Evolutionary conservation across 2,329 filamentous ascomycete genomes (phyloP).

Genomic region (Xylaria sp.): DNA sequence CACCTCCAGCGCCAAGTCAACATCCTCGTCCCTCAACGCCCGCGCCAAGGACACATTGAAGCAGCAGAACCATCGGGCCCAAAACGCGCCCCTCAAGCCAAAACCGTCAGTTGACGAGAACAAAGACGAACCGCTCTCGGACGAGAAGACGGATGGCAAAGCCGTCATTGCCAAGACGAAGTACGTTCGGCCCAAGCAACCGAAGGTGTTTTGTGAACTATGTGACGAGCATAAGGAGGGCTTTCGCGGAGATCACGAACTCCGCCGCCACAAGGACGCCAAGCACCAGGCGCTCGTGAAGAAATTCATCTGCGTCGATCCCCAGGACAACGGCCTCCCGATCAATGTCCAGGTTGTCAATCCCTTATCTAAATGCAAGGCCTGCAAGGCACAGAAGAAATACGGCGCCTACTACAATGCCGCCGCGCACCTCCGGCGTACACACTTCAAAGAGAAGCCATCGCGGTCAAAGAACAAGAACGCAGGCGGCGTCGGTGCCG

Average conservation of each 20-base stretch:
- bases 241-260: constrained; percentile 88
- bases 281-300: constrained; percentile 70
- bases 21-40: constrained; percentile 58
- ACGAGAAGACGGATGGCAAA: constrained; percentile 56
- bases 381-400: constrained; percentile 78
- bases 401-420: constrained; percentile 97
- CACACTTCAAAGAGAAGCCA: constrained; percentile 81
- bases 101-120: constrained; percentile 55
- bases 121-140: constrained; percentile 40
- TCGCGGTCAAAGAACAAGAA: constrained; percentile 58
- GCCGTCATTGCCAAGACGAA: constrained; percentile 56
- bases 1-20: constrained; percentile 57
- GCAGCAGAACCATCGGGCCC: constrained; percentile 58
- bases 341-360: constrained; percentile 64
- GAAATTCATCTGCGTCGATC: constrained; percentile 70
- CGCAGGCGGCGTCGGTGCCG: constrained; percentile 47
- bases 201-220: constrained; percentile 74
- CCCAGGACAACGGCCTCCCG: constrained; percentile 54
- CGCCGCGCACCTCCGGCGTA: constrained; percentile 86
- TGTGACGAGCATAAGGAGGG: constrained; percentile 80
- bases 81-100: constrained; percentile 56
- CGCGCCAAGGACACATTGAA: constrained; percentile 61
- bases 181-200: constrained; percentile 73
- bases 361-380: constrained; percentile 84
- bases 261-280: constrained; percentile 72